Evolutionary conservation across 768 basidiomycete genomes (phyloP).

Genomic region (Terana coerulea): DNA sequence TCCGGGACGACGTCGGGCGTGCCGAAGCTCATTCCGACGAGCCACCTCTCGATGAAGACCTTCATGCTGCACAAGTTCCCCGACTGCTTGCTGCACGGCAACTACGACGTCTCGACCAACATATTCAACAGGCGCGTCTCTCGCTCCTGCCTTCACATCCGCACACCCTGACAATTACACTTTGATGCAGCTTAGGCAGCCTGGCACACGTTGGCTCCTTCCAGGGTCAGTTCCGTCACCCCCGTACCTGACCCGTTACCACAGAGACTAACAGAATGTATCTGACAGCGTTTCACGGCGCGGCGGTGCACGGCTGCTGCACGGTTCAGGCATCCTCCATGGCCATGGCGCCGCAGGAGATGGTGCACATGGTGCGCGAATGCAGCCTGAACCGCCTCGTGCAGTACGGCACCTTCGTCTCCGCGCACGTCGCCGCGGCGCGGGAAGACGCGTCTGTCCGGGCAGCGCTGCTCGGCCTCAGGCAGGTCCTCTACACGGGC

Average conservation of each 20-base stretch:
- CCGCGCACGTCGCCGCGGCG: conserved; percentile 11
- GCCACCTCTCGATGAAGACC: conserved; percentile 11
- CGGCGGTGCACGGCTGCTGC: conserved; percentile 7
- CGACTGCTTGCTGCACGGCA: neutral
- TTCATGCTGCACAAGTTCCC: conserved; percentile 6
- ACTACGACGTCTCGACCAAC: neutral
- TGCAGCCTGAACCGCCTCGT: conserved; percentile 13
- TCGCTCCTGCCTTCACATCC: too few species aligned
- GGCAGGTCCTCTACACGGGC: conserved; percentile 16
- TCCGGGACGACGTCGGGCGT: conserved; percentile 16
- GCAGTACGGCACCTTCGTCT: conserved; percentile 17
- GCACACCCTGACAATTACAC: neutral
- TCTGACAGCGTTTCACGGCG: conserved; percentile 8
- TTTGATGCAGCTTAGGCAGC: conserved; percentile 11
- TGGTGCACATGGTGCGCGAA: conserved; percentile 9
- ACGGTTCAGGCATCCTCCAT: conserved; percentile 16
- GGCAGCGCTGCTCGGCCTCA: conserved; percentile 2
- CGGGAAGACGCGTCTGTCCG: conserved; percentile 4
- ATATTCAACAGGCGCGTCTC: conserved; percentile 10
- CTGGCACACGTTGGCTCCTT: conserved; percentile 16
- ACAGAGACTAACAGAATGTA: neutral
- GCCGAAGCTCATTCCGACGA: conserved; percentile 20
- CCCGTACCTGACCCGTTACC: too few species aligned
- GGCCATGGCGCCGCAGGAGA: conserved; percentile 10
- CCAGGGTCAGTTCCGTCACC: too few species aligned